Conservation (phyloP, 2,329 filamentous ascomycete genomes). For the Meredithiella fracta region DNA sequence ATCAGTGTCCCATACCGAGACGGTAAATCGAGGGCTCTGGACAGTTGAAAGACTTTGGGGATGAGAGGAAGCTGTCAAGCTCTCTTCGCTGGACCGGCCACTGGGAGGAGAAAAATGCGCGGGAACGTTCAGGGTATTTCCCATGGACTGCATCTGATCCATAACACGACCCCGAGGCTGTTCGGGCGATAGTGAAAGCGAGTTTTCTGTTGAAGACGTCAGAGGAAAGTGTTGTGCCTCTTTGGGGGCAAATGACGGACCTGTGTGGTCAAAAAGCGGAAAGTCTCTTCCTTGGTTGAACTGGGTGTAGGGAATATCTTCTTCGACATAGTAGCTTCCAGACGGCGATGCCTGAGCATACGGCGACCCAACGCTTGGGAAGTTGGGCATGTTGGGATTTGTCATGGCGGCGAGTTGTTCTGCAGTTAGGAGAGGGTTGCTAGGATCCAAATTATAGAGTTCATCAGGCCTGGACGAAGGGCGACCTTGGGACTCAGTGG, state of each 20-base stretch:
- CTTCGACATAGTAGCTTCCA: neutral
- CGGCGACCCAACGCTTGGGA: neutral
- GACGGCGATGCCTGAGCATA: neutral
- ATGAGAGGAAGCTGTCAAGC: neutral
- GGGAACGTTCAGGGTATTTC: neutral
- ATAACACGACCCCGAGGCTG: neutral
- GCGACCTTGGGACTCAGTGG: neutral
- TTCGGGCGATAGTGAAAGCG: neutral
- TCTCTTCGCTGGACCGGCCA: slow-evolving; percentile 3
- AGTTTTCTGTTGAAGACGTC: slow-evolving; percentile 6
- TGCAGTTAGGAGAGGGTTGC: neutral
- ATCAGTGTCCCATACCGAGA: neutral
- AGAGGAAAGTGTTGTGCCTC: slow-evolving; percentile 2
- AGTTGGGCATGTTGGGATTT: neutral
- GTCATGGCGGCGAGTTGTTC: neutral
- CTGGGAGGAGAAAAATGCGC: neutral
- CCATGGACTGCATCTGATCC: too few relatives aligned
- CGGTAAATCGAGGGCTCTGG: neutral
- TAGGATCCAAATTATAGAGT: neutral
- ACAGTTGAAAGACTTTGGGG: neutral
- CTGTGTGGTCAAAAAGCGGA: slow-evolving; percentile 1
- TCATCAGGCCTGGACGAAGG: neutral
- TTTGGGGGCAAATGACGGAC: neutral
- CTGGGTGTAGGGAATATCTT: neutral
- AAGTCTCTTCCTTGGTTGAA: neutral